Evolutionary conservation across 495 filamentous ascomycete genomes (phyloP).

Genomic region (Neurospora sp.): DNA sequence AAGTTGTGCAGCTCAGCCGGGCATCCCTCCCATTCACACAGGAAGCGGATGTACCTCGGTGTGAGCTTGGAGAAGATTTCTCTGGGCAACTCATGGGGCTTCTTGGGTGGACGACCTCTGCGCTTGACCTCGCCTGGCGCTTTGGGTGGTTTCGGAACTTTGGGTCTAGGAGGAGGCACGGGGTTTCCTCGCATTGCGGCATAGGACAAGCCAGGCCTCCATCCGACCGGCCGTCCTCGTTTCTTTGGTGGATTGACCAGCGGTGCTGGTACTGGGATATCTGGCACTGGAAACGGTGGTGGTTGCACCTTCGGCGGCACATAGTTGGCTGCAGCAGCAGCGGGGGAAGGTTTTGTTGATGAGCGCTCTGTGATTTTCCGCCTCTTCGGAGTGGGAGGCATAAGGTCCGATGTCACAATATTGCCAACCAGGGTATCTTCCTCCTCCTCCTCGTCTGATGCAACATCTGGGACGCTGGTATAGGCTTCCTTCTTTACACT

Average conservation of each 20-base stretch:
- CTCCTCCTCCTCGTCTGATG: neutral
- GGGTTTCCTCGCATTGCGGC: neutral
- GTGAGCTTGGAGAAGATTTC: constrained; percentile 15
- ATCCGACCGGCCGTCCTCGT: constrained; percentile 21
- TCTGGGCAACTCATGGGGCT: constrained; percentile 11
- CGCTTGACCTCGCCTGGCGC: constrained; percentile 9
- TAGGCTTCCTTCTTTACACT: neutral
- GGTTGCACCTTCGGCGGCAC: neutral
- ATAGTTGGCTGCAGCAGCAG: neutral
- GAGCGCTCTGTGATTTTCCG: neutral
- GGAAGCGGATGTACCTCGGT: constrained; percentile 19
- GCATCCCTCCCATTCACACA: constrained; percentile 40
- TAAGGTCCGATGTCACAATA: constrained; percentile 6
- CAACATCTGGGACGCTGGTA: neutral
- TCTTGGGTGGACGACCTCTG: constrained; percentile 11
- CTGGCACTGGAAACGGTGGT: neutral
- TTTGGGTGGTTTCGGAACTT: constrained; percentile 10
- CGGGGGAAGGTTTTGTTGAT: neutral
- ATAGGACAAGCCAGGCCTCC: constrained; percentile 16
- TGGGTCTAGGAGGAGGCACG: constrained; percentile 1
- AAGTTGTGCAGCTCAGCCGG: constrained; percentile 65
- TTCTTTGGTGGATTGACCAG: constrained; percentile 9
- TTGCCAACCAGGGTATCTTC: neutral
- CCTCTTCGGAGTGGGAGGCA: neutral
- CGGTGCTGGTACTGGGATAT: neutral